A percentile compares a stretch with the other conserved stretches of the same genome.
Evolutionary conservation across 192 early-diverging fungal genomes (phyloP).

Genomic region (Borealophlyctis nickersoniae): DNA sequence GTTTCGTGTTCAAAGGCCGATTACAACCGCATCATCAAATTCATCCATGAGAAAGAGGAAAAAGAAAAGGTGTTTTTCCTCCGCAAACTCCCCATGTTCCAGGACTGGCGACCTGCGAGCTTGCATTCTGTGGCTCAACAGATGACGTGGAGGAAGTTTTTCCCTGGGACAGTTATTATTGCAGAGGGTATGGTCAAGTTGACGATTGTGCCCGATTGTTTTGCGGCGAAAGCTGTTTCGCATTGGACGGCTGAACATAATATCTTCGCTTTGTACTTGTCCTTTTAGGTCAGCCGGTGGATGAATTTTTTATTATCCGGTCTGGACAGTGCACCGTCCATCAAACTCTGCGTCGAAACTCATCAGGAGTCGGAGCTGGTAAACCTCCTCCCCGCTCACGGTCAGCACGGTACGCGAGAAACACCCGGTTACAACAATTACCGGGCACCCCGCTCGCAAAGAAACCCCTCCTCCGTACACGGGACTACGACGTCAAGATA

Average conservation of each 20-base stretch:
- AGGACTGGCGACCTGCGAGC: conserved; percentile 12
- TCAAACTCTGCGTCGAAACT: background rate
- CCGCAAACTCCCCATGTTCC: conserved; percentile 32
- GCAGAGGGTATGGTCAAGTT: conserved; percentile 10
- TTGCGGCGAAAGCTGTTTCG: too few relatives aligned
- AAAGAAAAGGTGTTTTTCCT: conserved; percentile 38
- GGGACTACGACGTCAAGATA: conserved; percentile 10
- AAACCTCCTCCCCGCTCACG: background rate
- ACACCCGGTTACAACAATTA: background rate
- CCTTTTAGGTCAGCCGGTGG: conserved; percentile 9
- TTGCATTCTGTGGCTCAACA: conserved; percentile 27
- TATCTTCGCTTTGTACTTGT: background rate
- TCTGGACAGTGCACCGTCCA: conserved; percentile 22
- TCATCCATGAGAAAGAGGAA: conserved; percentile 40
- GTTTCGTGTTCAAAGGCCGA: conserved; percentile 12
- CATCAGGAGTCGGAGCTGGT: background rate
- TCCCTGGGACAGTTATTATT: conserved; percentile 18
- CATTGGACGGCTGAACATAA: background rate
- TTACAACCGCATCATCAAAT: conserved; percentile 34
- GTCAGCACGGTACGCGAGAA: background rate
- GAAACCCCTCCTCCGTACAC: background rate
- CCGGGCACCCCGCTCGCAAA: background rate
- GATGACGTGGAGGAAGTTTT: conserved; percentile 20
- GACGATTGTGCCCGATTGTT: background rate
- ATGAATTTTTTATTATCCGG: conserved; percentile 29